Evolutionary conservation across 805 yeast species (phyloP), one percentile per base, ranked within the genome.

Genomic region (Ascoidea asiatica): DNA sequence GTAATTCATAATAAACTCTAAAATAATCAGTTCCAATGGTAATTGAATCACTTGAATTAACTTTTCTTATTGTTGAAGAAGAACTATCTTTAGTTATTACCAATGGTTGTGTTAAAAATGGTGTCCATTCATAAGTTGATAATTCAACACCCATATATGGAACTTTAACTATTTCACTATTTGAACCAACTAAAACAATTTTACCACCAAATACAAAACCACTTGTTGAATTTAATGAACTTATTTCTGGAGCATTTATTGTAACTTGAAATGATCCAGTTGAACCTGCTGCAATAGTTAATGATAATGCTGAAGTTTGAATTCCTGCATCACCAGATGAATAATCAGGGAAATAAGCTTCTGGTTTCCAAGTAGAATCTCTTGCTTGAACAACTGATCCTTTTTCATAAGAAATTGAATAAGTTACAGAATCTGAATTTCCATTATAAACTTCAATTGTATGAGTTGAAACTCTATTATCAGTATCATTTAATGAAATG

Each of bases 121-220:
- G 20, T 5, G 37, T 42, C 50, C 52, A 46, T 19, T 36, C 45
- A 19, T 46, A 37, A 18, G 48, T 46, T 18, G 37, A 37, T n/a
- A 23, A 22, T 19, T 42, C 50, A 41, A 49, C 50, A 19, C 53
- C 53, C 43, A 49, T 43, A 21, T 50, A 50, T 7, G 52, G 52
- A 37, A 49, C 50, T 29, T 38, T 36, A 29, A 47, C 40, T 5
- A 38, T 22, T 37, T 50, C 52, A 23, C 49, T 52, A 36, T 49
- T 47, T 39, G 49, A 49, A 41, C 53, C 52, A 39, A 19, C 36
- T 18, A 50, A 43, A 15, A 38, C 21, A 40, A 50, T 39, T 21
- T 49, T 44, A 41, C 52, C 52, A 17, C 40, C 37, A 41, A 49
- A 47, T 18, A 50, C 13, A 29, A 47, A 43, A 21, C 38, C 20